Percentiles rank a stretch among this genome's conserved stretches.
Conservation (phyloP, 2,329 filamentous ascomycete genomes). For the Leptoxyphium fumago region DNA sequence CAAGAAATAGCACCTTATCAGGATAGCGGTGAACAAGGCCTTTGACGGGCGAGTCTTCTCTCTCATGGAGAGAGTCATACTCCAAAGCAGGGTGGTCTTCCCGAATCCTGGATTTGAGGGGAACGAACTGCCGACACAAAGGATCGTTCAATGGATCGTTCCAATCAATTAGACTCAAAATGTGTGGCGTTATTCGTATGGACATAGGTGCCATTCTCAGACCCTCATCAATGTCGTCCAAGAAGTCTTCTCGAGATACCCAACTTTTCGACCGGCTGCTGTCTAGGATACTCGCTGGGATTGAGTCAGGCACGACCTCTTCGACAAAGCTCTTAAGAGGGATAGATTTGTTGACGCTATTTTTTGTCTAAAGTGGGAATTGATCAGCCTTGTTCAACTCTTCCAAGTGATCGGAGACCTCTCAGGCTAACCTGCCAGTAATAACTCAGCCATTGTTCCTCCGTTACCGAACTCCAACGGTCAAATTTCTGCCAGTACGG, state of each 20-base stretch:
- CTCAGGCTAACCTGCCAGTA: constrained; percentile 38
- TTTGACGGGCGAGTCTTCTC: constrained; percentile 38
- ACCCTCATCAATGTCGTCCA: constrained; percentile 39
- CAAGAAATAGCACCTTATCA: constrained; percentile 47
- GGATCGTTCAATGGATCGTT: constrained; percentile 43
- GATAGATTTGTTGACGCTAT: constrained; percentile 34
- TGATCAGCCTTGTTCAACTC: background rate
- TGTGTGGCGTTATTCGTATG: constrained; percentile 45
- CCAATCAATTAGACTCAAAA: constrained; percentile 47
- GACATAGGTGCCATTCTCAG: constrained; percentile 44
- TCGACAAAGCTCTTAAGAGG: constrained; percentile 37
- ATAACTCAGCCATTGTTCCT: constrained; percentile 38
- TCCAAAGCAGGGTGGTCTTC: constrained; percentile 40
- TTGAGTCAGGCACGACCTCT: constrained; percentile 33
- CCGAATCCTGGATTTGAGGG: constrained; percentile 37
- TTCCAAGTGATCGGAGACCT: background rate
- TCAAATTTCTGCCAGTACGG: constrained; percentile 38
- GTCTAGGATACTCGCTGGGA: constrained; percentile 24
- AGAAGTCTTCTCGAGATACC: constrained; percentile 37
- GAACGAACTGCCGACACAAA: constrained; percentile 46
- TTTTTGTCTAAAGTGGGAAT: constrained; percentile 22
- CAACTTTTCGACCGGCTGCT: too few relatives aligned
- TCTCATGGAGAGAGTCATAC: constrained; percentile 46
- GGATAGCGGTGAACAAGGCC: constrained; percentile 50
- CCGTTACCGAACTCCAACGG: constrained; percentile 34